Evolutionary conservation across 139 green algal genomes (phyloP), one percentile per base, ranked within the genome.

Genomic region (Picochlorum sp.): DNA sequence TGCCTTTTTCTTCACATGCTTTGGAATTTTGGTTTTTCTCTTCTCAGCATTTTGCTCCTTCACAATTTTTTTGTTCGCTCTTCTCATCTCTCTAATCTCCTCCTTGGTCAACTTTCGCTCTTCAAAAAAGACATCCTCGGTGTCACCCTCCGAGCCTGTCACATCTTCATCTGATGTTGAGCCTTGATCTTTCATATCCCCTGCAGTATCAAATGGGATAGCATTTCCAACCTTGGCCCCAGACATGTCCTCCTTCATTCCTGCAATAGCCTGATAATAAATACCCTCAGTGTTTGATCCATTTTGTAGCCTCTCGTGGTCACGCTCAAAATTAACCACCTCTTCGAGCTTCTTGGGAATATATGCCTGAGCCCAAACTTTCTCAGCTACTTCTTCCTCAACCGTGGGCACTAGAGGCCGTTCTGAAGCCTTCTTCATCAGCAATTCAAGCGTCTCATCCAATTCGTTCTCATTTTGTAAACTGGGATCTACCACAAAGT

Each of bases 311-410:
- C 81, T 55, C 7, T 85, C 74, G 22, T 82, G 68, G 59, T 98
- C 91, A 2, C 80, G 62, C 77, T 97, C 91, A 61, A 86, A 89
- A 59, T 95, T 47, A 5, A 55, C 54, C 28, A 96, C 88, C 65
- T 97, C 84, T 14, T 95, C 87, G 53, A 98, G 71, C 45, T 75
- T 72, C 26, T 80, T 78, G 3, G 93, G 93, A 57, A 99, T 98
- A 79, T 89, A 97, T 12, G 89, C 83, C 67, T 96, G 82, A 36
- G 74, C 3, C 76, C 73, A 80, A 26, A 80, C 65, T 1, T 13
- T 4, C 16, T 73, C 65, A 3, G 56, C 51, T 20, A 76, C 66
- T 55, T 79, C 51, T 33, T 77, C 41, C 55, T 82, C 67, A 4
- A 54, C 55, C 0, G 57, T 69, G 26, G 40, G 40, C 14, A 51